A percentile compares a stretch with the other conserved stretches of the same genome.
Evolutionary conservation across 1,284 basidiomycete genomes (phyloP).

Genomic region (Apiotrichum gracile): DNA sequence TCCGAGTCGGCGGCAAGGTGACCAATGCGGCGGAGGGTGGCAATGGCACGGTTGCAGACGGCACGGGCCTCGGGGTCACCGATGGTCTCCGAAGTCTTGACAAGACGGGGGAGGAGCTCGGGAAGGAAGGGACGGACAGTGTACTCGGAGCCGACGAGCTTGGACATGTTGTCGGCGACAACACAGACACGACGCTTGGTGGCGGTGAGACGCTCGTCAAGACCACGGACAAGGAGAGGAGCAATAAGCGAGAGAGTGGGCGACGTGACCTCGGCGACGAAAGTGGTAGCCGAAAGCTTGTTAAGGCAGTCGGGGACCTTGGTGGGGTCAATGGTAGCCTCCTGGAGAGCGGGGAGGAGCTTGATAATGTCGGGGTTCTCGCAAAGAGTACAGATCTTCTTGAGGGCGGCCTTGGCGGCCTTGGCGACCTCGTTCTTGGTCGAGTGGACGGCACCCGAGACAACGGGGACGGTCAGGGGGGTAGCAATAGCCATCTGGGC

Average conservation of each 20-base stretch:
- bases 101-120: slow-evolving; percentile 85
- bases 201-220: slow-evolving; percentile 87
- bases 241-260: slow-evolving; percentile 99
- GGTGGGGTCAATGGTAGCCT: slow-evolving; percentile 96
- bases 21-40: slow-evolving; percentile 86
- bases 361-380: slow-evolving; percentile 59
- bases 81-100: slow-evolving; percentile 87
- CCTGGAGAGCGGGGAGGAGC: slow-evolving; percentile 32
- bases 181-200: slow-evolving; percentile 96
- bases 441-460: slow-evolving; percentile 97
- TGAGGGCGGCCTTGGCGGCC: slow-evolving; percentile 13
- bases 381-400: slow-evolving; percentile 58
- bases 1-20: slow-evolving; percentile 74
- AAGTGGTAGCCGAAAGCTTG: slow-evolving; percentile 97
- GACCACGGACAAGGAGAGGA: slow-evolving; percentile 92
- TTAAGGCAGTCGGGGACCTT: slow-evolving; percentile 95
- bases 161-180: slow-evolving; percentile 97
- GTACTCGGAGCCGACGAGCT: slow-evolving; percentile 90
- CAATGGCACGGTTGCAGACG: slow-evolving; percentile 81
- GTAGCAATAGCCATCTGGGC: slow-evolving; percentile 82
- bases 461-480: slow-evolving; percentile 93
- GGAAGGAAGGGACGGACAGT: slow-evolving; percentile 95
- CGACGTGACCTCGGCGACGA: slow-evolving; percentile 99
- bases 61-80: slow-evolving; percentile 93
- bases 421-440: slow-evolving; percentile 99